Evolutionary conservation across 805 yeast species (phyloP).

Genomic region (Barnettozyma salicaria): DNA sequence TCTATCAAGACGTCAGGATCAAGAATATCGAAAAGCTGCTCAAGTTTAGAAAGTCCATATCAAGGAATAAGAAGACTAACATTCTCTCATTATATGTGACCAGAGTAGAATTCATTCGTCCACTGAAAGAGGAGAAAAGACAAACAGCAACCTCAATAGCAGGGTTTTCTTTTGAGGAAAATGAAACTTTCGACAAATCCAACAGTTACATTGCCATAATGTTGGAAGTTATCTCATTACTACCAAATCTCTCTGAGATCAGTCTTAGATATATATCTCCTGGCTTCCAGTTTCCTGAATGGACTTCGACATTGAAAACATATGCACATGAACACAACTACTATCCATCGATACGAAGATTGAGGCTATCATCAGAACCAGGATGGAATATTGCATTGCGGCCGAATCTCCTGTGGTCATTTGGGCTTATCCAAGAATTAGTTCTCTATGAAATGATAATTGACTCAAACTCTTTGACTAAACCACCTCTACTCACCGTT

Average conservation of each 20-base stretch:
- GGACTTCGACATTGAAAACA: conserved; percentile 24
- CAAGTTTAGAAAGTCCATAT: conserved; percentile 33
- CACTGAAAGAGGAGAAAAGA: conserved; percentile 14
- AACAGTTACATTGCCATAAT: conserved; percentile 30
- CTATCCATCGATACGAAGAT: conserved; percentile 26
- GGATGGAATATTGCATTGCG: conserved; percentile 52
- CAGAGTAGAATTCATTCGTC: conserved; percentile 16
- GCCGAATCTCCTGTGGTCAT: conserved; percentile 40
- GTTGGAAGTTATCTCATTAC: conserved; percentile 38
- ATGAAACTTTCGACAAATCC: conserved; percentile 13
- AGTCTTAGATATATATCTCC: conserved; percentile 43
- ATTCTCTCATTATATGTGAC: conserved; percentile 22
- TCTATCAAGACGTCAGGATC: conserved; percentile 33
- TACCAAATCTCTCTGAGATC: conserved; percentile 41
- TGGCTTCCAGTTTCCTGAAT: conserved; percentile 37
- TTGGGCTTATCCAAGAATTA: conserved; percentile 40
- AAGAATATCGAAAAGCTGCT: conserved; percentile 13
- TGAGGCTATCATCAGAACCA: conserved; percentile 37
- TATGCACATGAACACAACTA: conserved; percentile 24
- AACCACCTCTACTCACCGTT: conserved; percentile 21
- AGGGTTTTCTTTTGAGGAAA: conserved; percentile 21
- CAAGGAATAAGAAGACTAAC: conserved; percentile 27
- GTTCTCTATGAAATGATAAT: conserved; percentile 42
- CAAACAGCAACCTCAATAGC: conserved; percentile 19
- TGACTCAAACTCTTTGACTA: conserved; percentile 35